Evolutionary conservation across 2,329 filamentous ascomycete genomes (phyloP), one percentile per base, ranked within the genome.

Genomic region (Ceratocystis variospora): DNA sequence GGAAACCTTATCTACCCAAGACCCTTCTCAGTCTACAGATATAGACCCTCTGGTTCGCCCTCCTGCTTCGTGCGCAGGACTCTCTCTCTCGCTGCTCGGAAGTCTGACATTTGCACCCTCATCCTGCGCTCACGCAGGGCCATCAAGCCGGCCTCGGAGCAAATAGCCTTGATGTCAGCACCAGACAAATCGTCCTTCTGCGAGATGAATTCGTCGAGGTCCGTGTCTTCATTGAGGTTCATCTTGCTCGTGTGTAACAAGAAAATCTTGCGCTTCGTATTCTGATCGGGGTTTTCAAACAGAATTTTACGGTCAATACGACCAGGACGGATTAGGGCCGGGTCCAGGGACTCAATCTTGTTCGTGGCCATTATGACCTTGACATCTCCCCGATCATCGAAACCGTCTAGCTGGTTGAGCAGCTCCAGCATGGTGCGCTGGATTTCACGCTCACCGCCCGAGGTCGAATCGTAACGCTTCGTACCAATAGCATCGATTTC

Each of bases 351-450:
- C 71, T 99, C 95, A 71, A 99, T 99, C 84, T 99, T 99, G 86
- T 99, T 99, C 71, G 94, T 99, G 12, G 94, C 95, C 92, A 99
- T 97, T 76, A 99, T 93, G 69, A 99, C 94, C 81, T 99, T 99
- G 77, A 99, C 93, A 74, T 99, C 94, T 71, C 94, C 95, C 68
- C 94, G 89, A 76, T 99, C 95, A 74, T 99, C 94, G 78, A 99
- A 99, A 72, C 94, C 94, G 75, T 99, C 94, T 7, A 99, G 86
- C 79, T 99, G 94, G 78, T 99, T 99, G 53, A 99, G 86, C 65
- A 99, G 84, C 74, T 99, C 94, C 76, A 99, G 80, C 94, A 99
- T 99, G 62, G 94, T 99, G 76, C 94, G 87, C 79, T 99, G 94
- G 48, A 99, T 90, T 77, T 99, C 94, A 71, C 93, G 88, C 76